A percentile compares a stretch with the other conserved stretches of the same genome.
Evolutionary conservation across 495 filamentous ascomycete species (phyloP).

Genomic region (Penicillium waksmanii): DNA sequence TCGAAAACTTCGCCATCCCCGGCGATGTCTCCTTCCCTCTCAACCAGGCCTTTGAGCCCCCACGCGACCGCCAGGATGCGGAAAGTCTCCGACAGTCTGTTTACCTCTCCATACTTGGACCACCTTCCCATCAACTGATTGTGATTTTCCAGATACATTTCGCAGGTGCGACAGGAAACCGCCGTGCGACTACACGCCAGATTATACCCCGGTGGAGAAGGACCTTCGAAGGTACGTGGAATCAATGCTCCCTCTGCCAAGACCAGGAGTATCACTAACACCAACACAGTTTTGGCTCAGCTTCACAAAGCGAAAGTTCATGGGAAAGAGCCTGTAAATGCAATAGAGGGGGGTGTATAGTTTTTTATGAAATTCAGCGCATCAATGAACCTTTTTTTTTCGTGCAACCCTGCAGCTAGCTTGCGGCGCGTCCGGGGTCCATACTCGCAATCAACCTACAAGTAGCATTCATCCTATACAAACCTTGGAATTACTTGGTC

Average conservation of each 20-base stretch:
- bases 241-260: not conserved
- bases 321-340: slow-evolving; percentile 84
- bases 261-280: slow-evolving; percentile 13
- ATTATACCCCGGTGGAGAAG: slow-evolving; percentile 81
- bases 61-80: slow-evolving; percentile 82
- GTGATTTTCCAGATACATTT: slow-evolving; percentile 61
- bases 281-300: slow-evolving; percentile 85
- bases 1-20: slow-evolving; percentile 93
- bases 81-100: slow-evolving; percentile 75
- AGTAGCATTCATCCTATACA: too few species aligned
- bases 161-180: slow-evolving; percentile 90
- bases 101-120: not conserved
- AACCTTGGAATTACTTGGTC: too few species aligned
- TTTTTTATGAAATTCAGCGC: slow-evolving; percentile 40
- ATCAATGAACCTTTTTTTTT: slow-evolving; percentile 30
- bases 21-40: slow-evolving; percentile 93
- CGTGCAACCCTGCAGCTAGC: too few species aligned
- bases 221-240: slow-evolving; percentile 77
- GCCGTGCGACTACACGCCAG: slow-evolving; percentile 77
- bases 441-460: too few species aligned
- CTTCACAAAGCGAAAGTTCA: slow-evolving; percentile 98
- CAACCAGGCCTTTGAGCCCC: slow-evolving; percentile 84
- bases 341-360: slow-evolving; percentile 26
- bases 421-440: too few species aligned
- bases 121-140: slow-evolving; percentile 14